Conservation (phyloP, 2,329 filamentous ascomycete species). For the Aspergillus neotritici region DNA sequence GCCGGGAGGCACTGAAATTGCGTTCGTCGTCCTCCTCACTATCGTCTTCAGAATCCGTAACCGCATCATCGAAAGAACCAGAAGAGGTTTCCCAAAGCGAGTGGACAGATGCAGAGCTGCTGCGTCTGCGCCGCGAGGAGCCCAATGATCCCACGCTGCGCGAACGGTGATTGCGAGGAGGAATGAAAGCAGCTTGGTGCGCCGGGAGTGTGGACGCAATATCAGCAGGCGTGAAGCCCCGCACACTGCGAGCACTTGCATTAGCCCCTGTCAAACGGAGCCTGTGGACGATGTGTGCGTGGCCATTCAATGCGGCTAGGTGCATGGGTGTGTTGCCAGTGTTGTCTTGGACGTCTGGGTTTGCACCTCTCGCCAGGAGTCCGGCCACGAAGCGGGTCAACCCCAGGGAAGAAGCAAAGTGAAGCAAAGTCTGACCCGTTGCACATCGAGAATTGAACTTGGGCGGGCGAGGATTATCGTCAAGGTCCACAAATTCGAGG, state of each 20-base stretch:
- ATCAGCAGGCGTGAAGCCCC: conserved; percentile 66
- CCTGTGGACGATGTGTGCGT: conserved; percentile 68
- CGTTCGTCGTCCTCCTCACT: conserved; percentile 23
- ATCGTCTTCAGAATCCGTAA: conserved; percentile 35
- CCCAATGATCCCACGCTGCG: conserved; percentile 57
- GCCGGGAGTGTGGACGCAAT: conserved; percentile 62
- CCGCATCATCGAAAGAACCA: conserved; percentile 41
- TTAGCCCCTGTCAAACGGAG: conserved; percentile 70
- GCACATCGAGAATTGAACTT: conserved; percentile 60
- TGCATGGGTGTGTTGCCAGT: conserved; percentile 79
- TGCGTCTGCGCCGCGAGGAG: conserved; percentile 50
- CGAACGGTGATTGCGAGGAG: conserved; percentile 59
- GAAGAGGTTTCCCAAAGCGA: conserved; percentile 60
- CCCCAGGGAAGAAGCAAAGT: conserved; percentile 70
- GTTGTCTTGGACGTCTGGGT: conserved; percentile 67
- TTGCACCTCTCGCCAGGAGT: conserved; percentile 70
- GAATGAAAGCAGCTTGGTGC: conserved; percentile 57
- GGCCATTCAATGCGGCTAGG: conserved; percentile 70
- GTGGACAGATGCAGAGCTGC: conserved; percentile 61
- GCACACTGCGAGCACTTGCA: conserved; percentile 62
- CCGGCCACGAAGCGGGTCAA: conserved; percentile 70
- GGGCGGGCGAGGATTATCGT: conserved; percentile 64
- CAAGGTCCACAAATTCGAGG: conserved; percentile 72
- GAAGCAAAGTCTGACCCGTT: conserved; percentile 74
- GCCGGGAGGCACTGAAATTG: conserved; percentile 28